Evolutionary conservation across 805 yeast genomes (phyloP).

Genomic region (Teunomyces cretensis): DNA sequence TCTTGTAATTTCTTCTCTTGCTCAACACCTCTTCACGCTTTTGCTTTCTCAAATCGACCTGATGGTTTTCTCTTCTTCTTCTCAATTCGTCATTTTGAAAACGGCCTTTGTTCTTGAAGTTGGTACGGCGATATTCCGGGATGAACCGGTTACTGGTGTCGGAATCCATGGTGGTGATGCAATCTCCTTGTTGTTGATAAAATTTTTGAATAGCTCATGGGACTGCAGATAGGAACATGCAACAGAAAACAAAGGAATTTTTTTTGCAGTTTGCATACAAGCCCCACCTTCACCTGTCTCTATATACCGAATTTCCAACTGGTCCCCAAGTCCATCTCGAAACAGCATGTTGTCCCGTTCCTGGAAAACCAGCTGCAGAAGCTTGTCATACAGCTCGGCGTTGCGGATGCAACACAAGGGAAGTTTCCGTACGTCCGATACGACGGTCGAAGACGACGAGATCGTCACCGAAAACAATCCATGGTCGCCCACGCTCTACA

Average conservation of each 20-base stretch:
- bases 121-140: slow-evolving; percentile 97
- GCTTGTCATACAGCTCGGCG: neutral
- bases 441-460: slow-evolving; percentile 42
- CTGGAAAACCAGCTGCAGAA: slow-evolving; percentile 1
- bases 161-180: slow-evolving; percentile 55
- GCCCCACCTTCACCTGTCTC: neutral
- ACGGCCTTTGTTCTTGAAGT: slow-evolving; percentile 90
- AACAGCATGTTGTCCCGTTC: neutral
- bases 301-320: neutral
- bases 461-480: slow-evolving; percentile 42
- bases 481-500: slow-evolving; percentile 45
- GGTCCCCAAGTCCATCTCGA: neutral
- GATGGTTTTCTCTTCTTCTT: slow-evolving; percentile 96
- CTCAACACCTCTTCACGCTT: slow-evolving; percentile 93
- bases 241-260: neutral
- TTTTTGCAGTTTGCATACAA: neutral
- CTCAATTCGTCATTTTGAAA: slow-evolving; percentile 95
- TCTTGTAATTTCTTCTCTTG: slow-evolving; percentile 79
- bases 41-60: slow-evolving; percentile 93
- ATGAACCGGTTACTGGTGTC: slow-evolving; percentile 80
- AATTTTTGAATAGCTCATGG: slow-evolving; percentile 1
- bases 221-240: neutral
- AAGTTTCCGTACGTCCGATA: slow-evolving; percentile 25
- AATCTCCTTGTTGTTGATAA: slow-evolving; percentile 4
- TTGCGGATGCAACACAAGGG: slow-evolving; percentile 15